These are phyloP conservation scores for Tripterygium wilfordii DNA, from an alignment of 177 flowering plant genomes.

Conservation along the genomic window DNA sequence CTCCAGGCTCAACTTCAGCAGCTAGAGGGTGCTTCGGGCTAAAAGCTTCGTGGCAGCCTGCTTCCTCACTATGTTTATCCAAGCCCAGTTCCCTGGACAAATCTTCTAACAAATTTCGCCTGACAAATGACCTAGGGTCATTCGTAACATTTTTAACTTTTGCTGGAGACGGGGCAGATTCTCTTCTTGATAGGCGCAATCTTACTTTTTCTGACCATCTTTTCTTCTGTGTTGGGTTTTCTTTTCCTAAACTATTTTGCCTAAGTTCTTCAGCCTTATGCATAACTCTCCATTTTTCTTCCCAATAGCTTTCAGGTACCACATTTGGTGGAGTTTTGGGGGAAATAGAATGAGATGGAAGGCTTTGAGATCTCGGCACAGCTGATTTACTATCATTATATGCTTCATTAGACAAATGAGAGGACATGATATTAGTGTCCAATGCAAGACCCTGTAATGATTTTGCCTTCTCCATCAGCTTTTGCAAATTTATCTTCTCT, in stretches of 20 bases:
- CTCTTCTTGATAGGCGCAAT: conserved; percentile 50
- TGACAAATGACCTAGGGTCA: conserved; percentile 34
- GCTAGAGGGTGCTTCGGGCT: conserved; percentile 15
- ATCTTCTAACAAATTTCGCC: conserved; percentile 76
- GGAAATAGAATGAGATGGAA: conserved; percentile 47
- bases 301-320: conserved; percentile 92
- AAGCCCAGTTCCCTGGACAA: conserved; percentile 54
- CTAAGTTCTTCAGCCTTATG: conserved; percentile 62
- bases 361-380: conserved; percentile 38
- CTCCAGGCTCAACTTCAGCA: conserved; percentile 24
- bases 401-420: conserved; percentile 17
- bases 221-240: conserved; percentile 33
- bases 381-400: conserved; percentile 29
- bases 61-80: conserved; percentile 38
- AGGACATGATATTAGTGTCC: conserved; percentile 29
- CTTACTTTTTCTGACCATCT: conserved; percentile 57
- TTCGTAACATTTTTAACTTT: conserved; percentile 25
- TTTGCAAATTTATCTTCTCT: conserved; percentile 43
- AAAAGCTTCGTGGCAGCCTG: conserved; percentile 14
- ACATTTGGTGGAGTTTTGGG: conserved; percentile 46
- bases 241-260: conserved; percentile 25
- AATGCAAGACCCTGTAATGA: conserved; percentile 66
- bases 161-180: conserved; percentile 59
- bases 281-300: conserved; percentile 83
- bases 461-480: conserved; percentile 68